Conservation (phyloP, 352 stramenopile species). For the Phytopythium boreale region DNA sequence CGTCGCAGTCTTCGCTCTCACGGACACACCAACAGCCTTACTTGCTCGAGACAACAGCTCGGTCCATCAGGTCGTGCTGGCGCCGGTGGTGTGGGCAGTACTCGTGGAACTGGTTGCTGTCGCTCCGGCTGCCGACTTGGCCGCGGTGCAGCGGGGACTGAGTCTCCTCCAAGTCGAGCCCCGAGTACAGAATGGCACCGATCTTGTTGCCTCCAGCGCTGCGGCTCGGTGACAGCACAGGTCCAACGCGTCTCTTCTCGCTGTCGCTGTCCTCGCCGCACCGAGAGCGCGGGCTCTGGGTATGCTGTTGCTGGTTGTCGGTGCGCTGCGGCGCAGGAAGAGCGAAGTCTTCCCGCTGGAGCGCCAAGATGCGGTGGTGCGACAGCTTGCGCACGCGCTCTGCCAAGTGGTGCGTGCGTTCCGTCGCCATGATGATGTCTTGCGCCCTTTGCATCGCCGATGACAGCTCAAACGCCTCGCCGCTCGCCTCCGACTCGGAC, state of each 20-base stretch:
- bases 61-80: slow-evolving; percentile 9
- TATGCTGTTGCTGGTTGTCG: slow-evolving; percentile 26
- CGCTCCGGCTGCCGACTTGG: too few species aligned
- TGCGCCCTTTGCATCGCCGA: slow-evolving; percentile 44
- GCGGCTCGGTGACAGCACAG: neutral
- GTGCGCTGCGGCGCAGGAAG: slow-evolving; percentile 14
- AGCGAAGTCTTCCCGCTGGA: slow-evolving; percentile 62
- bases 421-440: slow-evolving; percentile 59
- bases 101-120: slow-evolving; percentile 6
- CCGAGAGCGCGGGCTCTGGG: slow-evolving; percentile 1
- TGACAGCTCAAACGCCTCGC: slow-evolving; percentile 32
- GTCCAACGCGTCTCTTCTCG: neutral
- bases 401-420: slow-evolving; percentile 63
- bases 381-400: slow-evolving; percentile 71
- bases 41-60: neutral
- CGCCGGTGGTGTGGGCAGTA: slow-evolving; percentile 6
- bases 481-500: neutral
- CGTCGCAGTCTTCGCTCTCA: neutral
- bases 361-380: slow-evolving; percentile 54
- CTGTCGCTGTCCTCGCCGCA: neutral
- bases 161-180: slow-evolving; percentile 6
- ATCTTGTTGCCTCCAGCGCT: neutral
- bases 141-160: neutral
- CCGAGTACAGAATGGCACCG: slow-evolving; percentile 7
- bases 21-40: neutral